phyloP scores from a whole-genome alignment of 2,329 filamentous ascomycete genomes.

The Colletotrichum brevisporum region DNA sequence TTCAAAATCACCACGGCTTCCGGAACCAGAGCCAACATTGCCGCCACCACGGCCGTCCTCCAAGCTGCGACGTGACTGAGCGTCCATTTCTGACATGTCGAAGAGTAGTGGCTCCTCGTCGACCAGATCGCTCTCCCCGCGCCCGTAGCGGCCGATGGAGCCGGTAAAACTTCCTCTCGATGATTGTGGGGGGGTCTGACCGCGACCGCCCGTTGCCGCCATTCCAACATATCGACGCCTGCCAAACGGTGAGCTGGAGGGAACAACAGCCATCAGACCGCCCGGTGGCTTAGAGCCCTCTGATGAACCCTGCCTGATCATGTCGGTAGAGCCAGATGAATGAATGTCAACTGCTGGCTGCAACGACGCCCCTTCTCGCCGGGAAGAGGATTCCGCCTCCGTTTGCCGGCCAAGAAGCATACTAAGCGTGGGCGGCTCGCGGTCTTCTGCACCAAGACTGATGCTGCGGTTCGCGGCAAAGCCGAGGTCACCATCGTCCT shows the following conservation, averaged over 20 bases:
- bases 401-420: constrained; percentile 67
- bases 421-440: constrained; percentile 76
- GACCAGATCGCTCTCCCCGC: constrained; percentile 63
- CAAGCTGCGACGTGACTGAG: constrained; percentile 69
- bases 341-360: constrained; percentile 60
- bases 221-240: constrained; percentile 63
- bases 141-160: constrained; percentile 54
- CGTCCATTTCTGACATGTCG: constrained; percentile 79
- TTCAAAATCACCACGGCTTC: constrained; percentile 57
- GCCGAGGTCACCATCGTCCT: constrained; percentile 73
- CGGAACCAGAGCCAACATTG: constrained; percentile 53
- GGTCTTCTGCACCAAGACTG: constrained; percentile 76
- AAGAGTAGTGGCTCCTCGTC: constrained; percentile 81
- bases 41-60: constrained; percentile 64
- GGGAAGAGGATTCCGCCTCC: constrained; percentile 50
- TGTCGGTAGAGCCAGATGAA: constrained; percentile 54
- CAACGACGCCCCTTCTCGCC: constrained; percentile 44
- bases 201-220: constrained; percentile 50
- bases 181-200: constrained; percentile 60
- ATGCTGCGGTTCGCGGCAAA: constrained; percentile 76
- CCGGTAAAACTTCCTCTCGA: constrained; percentile 62
- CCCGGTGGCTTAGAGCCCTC: constrained; percentile 62
- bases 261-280: constrained; percentile 56
- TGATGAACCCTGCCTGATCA: constrained; percentile 57
- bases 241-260: constrained; percentile 62